A percentile compares a stretch with the other conserved stretches of the same genome.
These are phyloP conservation scores for Nitzschia putrida DNA, from an alignment of 108 stramenopile species.

Conservation along the genomic window DNA sequence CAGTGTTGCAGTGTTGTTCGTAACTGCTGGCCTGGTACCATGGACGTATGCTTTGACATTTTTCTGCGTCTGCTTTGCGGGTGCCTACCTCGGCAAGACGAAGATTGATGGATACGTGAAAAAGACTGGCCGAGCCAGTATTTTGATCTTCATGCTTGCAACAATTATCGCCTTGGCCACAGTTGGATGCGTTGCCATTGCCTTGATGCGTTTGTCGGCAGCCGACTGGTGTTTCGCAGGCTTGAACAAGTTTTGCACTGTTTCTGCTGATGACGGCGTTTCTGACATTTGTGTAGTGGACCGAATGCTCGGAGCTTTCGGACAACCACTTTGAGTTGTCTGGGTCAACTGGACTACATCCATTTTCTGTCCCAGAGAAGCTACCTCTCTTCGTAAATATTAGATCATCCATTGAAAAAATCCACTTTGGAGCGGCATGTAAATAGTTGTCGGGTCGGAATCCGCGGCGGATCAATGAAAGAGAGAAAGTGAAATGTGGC, in stretches of 20 bases:
- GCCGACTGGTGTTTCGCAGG: conserved; percentile 63
- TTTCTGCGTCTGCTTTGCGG: conserved; percentile 58
- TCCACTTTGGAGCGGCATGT: too few species aligned
- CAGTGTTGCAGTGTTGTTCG: conserved; percentile 69
- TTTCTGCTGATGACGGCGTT: conserved; percentile 16
- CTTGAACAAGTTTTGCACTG: conserved; percentile 59
- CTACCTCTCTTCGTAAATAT: too few species aligned
- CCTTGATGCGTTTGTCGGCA: conserved; percentile 38
- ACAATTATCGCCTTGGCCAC: conserved; percentile 67
- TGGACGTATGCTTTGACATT: conserved; percentile 66
- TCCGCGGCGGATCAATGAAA: too few species aligned
- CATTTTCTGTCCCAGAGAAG: too few species aligned
- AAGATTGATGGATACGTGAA: conserved; percentile 69
- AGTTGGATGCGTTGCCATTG: conserved; percentile 59
- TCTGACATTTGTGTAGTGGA: conserved; percentile 14
- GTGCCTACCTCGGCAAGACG: conserved; percentile 67
- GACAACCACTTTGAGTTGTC: neutral
- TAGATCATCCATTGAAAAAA: too few species aligned
- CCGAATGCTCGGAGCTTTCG: conserved; percentile 2
- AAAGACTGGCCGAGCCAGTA: conserved; percentile 53
- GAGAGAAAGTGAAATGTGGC: too few species aligned
- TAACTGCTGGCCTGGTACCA: conserved; percentile 67
- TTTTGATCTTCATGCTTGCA: conserved; percentile 61
- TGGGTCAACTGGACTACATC: too few species aligned
- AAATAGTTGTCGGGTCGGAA: too few species aligned